These are phyloP conservation scores for Arthrocladium fulminans DNA, from an alignment of 2,329 filamentous ascomycete genomes.

Conservation along the genomic window DNA sequence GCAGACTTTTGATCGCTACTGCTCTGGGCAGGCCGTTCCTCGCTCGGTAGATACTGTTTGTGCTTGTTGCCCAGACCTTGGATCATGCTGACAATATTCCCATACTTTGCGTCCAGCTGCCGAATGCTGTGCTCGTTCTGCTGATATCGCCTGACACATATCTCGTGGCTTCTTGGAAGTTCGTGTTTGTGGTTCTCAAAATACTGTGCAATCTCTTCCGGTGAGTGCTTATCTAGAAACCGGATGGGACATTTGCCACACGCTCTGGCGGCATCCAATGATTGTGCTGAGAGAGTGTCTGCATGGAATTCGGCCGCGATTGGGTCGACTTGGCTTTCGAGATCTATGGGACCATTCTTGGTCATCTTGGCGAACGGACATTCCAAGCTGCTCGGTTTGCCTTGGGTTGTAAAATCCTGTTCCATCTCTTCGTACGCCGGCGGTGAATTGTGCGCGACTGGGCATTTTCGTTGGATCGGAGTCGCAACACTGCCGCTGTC, in stretches of 20 bases:
- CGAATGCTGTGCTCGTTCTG: slow-evolving; percentile 75
- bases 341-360: slow-evolving; percentile 28
- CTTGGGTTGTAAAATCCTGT: slow-evolving; percentile 81
- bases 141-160: slow-evolving; percentile 84
- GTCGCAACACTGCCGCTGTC: not conserved
- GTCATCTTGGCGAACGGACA: slow-evolving; percentile 65
- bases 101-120: slow-evolving; percentile 89
- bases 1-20: slow-evolving; percentile 43
- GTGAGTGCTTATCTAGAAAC: slow-evolving; percentile 82
- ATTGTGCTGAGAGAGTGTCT: slow-evolving; percentile 41
- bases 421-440: slow-evolving; percentile 49
- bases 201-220: slow-evolving; percentile 86
- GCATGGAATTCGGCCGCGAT: slow-evolving; percentile 40
- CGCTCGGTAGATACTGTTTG: slow-evolving; percentile 68
- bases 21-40: slow-evolving; percentile 32
- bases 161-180: slow-evolving; percentile 82
- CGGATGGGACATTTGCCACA: slow-evolving; percentile 76
- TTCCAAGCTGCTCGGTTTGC: slow-evolving; percentile 66
- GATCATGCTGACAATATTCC: slow-evolving; percentile 87
- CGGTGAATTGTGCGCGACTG: slow-evolving; percentile 19
- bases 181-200: slow-evolving; percentile 94
- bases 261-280: slow-evolving; percentile 41
- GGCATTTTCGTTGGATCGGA: slow-evolving; percentile 11
- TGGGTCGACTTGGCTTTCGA: slow-evolving; percentile 35
- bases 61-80: slow-evolving; percentile 80